Percentiles rank a stretch among this genome's conserved stretches.
phyloP scores from a whole-genome alignment of 2,329 filamentous ascomycete genomes.

The Botrytis sinoallii region DNA sequence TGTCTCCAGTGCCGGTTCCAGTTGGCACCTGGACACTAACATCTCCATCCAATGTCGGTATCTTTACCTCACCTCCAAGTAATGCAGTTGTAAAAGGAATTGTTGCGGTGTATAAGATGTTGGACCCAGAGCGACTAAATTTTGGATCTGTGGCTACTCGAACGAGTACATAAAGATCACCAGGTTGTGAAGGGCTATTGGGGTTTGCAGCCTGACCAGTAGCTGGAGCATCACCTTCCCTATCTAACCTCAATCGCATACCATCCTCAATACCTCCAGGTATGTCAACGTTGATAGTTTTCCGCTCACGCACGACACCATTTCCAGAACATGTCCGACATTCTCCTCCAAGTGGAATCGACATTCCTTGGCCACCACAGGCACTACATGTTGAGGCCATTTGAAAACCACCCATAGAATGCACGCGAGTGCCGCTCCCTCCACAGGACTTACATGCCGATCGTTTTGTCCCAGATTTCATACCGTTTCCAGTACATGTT shows the following conservation, averaged over 20 bases:
- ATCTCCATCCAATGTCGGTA: slow-evolving; percentile 87
- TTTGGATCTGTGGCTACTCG: slow-evolving; percentile 85
- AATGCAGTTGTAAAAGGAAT: slow-evolving; percentile 91
- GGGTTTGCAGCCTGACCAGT: slow-evolving; percentile 67
- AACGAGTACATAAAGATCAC: slow-evolving; percentile 89
- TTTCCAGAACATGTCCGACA: slow-evolving; percentile 78
- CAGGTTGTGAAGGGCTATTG: slow-evolving; percentile 63
- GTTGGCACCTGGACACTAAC: slow-evolving; percentile 89
- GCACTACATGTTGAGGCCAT: slow-evolving; percentile 84
- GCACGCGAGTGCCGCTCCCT: slow-evolving; percentile 81
- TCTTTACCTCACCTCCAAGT: slow-evolving; percentile 81
- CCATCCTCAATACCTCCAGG: slow-evolving; percentile 95
- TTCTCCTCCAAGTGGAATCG: slow-evolving; percentile 74
- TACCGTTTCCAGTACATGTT: slow-evolving; percentile 77
- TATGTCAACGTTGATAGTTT: slow-evolving; percentile 85
- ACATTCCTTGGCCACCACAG: slow-evolving; percentile 75
- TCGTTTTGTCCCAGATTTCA: slow-evolving; percentile 77
- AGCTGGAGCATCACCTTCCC: slow-evolving; percentile 81
- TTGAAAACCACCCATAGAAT: slow-evolving; percentile 93
- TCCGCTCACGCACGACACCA: slow-evolving; percentile 78
- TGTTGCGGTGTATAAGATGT: slow-evolving; percentile 87
- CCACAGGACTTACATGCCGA: slow-evolving; percentile 75
- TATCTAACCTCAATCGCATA: slow-evolving; percentile 82
- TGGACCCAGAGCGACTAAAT: slow-evolving; percentile 82
- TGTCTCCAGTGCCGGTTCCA: slow-evolving; percentile 89